Base-by-base conservation (phyloP, 805 yeast species). In the Yarrowia divulgata region DNA sequence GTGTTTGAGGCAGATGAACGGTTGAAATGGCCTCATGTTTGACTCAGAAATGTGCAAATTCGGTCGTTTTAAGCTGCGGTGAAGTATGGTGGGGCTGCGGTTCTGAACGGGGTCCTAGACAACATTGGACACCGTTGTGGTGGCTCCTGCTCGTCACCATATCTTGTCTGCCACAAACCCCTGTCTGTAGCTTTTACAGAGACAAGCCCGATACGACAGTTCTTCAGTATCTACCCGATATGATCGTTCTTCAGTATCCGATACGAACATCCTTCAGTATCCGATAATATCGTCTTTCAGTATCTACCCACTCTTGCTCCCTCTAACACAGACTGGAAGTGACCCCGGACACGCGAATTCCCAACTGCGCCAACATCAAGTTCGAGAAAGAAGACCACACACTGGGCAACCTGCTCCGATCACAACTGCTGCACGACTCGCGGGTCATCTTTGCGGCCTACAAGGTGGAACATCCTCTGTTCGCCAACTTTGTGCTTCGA, bases 361-460 rank as follows among this genome's bases (percentile, higher is more conserved):
- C 98, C 29, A 95, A 95, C 78, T 96, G 98, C 55, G 93, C 97
- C 58, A 87, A 93, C 71, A 85, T 95, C 73, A 92, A 91, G 71
- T 92, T 95, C 74, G 98, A 95, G 79, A 89, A 97, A 77, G 99
- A 95, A 79, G 99, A 95, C 79, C 99, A 95, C 77, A 95, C 99
- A 3, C 83, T 95, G 70, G 99, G 97, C 35, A 95, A 95, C 78
- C 79, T 95, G 74, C 84, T 95, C 71, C 86, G 97, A 77, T 88
- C 93, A 37, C 97, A 94, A 77, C 85, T 95, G 69, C 84, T 92
- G 71, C 88, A 88, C 75, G 98, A 95, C 78, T 87, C 88, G 63
- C 87, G 88, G 73, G 99, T 95, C n/a, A 78, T 95, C 43, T 95
- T 93, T 78, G 98, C 97, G 54, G 99, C 98, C 43, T 95, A 95